phyloP scores from a whole-genome alignment of 768 basidiomycete genomes.

The Termitomyces sp. region DNA sequence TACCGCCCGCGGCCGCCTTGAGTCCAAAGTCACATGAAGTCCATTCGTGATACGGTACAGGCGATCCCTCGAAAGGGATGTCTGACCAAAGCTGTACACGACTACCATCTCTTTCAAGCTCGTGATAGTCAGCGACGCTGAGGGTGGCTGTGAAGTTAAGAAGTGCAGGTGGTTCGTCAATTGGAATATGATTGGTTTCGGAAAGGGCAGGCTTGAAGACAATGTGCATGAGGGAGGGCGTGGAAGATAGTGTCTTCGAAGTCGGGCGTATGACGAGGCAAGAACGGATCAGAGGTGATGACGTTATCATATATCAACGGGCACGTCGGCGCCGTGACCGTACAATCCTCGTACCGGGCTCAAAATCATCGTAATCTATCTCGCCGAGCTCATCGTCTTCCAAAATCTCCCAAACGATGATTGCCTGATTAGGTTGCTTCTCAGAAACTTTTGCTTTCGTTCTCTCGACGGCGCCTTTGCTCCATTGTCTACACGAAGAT shows the following conservation, averaged over 20 bases:
- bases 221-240: constrained; percentile 27
- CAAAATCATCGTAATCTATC: not conserved
- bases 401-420: constrained; percentile 1
- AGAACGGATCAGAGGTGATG: constrained; percentile 3
- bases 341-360: not conserved
- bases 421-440: not conserved
- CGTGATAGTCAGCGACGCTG: constrained; percentile 23
- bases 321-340: constrained; percentile 2
- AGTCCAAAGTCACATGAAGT: constrained; percentile 28
- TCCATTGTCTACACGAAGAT: constrained; percentile 32
- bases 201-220: constrained; percentile 36
- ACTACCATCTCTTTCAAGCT: constrained; percentile 24
- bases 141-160: constrained; percentile 36
- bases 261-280: not conserved
- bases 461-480: constrained; percentile 23
- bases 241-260: not conserved
- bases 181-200: constrained; percentile 23
- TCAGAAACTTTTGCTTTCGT: constrained; percentile 10
- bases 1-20: not conserved
- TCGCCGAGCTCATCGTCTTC: not conserved
- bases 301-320: constrained; percentile 6
- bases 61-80: constrained; percentile 18
- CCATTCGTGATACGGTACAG: constrained; percentile 25
- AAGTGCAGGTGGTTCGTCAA: constrained; percentile 15
- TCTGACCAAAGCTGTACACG: constrained; percentile 44